These are phyloP conservation scores for Fusarium sp. DNA, from an alignment of 2,329 filamentous ascomycete species.

Conservation along the genomic window DNA sequence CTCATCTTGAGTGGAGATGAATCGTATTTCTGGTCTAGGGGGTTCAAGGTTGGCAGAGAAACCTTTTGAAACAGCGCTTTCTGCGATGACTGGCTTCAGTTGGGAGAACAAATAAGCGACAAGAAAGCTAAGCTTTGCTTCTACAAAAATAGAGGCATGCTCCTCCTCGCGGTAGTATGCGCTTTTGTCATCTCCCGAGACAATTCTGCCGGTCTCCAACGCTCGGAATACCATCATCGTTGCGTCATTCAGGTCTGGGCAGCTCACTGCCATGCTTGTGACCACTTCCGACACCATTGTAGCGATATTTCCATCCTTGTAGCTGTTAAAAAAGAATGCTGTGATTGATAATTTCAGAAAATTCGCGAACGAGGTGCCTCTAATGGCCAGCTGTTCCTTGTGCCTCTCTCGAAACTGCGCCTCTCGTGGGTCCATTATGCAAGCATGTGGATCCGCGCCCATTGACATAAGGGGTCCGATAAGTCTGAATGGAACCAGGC, in stretches of 20 bases:
- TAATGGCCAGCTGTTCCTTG: rapidly evolving
- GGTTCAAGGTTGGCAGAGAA: rapidly evolving
- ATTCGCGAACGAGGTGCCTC: background rate
- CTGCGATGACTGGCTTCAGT: background rate
- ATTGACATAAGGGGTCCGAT: background rate
- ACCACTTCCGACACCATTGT: rapidly evolving
- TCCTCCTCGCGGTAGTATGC: too few relatives aligned
- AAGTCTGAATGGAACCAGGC: rapidly evolving
- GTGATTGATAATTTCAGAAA: background rate
- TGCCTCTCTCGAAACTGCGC: background rate
- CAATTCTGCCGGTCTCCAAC: rapidly evolving
- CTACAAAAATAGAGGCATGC: background rate
- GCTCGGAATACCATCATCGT: rapidly evolving
- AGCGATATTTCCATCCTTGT: rapidly evolving
- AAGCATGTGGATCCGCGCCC: background rate
- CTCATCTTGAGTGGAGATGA: background rate
- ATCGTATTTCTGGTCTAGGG: background rate
- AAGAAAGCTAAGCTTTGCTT: background rate
- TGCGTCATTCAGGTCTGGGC: background rate
- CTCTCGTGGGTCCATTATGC: rapidly evolving
- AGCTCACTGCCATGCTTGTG: background rate
- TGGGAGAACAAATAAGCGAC: background rate
- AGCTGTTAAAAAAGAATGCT: rapidly evolving
- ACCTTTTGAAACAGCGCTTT: rapidly evolving
- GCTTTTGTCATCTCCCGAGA: too few relatives aligned